phyloP scores from a whole-genome alignment of 257 asterid species.

The Rubia yunnanensis region DNA sequence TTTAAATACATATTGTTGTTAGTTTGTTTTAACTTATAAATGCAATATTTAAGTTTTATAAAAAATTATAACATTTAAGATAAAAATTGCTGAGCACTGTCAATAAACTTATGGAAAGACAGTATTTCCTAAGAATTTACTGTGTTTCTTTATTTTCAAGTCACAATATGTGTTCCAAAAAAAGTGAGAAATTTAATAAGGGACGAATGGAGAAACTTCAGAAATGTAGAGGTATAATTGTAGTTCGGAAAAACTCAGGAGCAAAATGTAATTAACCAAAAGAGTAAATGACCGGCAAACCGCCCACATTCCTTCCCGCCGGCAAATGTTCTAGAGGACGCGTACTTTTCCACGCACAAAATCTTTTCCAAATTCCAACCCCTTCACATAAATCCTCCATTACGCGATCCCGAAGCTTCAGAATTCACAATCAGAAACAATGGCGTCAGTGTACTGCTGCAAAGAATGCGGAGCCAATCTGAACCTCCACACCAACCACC shows the following conservation, averaged over 20 bases:
- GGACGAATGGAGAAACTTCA: too few species aligned
- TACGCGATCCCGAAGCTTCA: not conserved
- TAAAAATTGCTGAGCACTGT: too few species aligned
- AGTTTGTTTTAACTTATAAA: too few species aligned
- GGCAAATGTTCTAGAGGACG: slow-evolving; percentile 6
- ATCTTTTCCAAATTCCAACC: not conserved
- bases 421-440: slow-evolving; percentile 9
- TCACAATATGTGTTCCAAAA: too few species aligned
- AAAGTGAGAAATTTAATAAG: too few species aligned
- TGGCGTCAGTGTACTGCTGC: slow-evolving; percentile 75
- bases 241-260: not conserved
- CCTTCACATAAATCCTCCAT: not conserved
- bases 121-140: too few species aligned
- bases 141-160: too few species aligned
- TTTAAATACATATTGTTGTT: too few species aligned
- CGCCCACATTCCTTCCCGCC: not conserved
- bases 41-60: too few species aligned
- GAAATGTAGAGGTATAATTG: too few species aligned
- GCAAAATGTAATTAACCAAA: not conserved
- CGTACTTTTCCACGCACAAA: slow-evolving; percentile 9
- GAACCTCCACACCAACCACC: slow-evolving; percentile 44
- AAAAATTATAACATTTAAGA: too few species aligned
- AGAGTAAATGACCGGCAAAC: not conserved
- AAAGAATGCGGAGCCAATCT: slow-evolving; percentile 71
- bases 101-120: too few species aligned